Evolutionary conservation across 768 basidiomycete species (phyloP).

Genomic region (Trametes cinnabarina): DNA sequence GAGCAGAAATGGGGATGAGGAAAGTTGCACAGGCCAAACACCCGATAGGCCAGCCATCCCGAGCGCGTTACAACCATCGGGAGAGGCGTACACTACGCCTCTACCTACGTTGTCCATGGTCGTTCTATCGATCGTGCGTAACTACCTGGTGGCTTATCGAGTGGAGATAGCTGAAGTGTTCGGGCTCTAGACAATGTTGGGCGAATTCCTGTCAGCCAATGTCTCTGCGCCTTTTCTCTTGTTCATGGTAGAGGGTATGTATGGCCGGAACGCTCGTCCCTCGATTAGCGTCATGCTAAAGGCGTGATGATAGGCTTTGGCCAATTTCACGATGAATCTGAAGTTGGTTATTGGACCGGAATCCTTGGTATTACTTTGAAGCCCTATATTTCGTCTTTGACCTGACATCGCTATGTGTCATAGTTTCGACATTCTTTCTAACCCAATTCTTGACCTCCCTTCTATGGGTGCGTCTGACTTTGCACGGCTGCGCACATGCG

Average conservation of each 20-base stretch:
- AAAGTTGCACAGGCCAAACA: constrained; percentile 18
- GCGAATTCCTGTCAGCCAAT: constrained; percentile 92
- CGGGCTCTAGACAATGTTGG: constrained; percentile 74
- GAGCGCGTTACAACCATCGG: constrained; percentile 58
- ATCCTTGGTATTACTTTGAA: constrained; percentile 72
- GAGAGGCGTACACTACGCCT: constrained; percentile 74
- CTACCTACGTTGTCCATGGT: constrained; percentile 85
- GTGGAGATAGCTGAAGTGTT: neutral
- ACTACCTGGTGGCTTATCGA: constrained; percentile 3
- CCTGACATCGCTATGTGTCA: neutral
- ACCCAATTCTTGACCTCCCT: constrained; percentile 95
- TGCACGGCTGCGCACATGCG: neutral
- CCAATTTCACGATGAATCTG: constrained; percentile 72
- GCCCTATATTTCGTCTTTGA: too few relatives aligned
- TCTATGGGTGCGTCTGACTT: constrained; percentile 64
- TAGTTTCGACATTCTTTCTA: constrained; percentile 87
- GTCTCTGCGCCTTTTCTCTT: constrained; percentile 89
- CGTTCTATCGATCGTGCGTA: constrained; percentile 82
- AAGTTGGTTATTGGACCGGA: constrained; percentile 88
- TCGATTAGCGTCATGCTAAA: neutral
- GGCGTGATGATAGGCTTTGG: constrained; percentile 51
- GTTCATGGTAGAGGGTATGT: constrained; percentile 87
- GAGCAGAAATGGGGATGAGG: constrained; percentile 24
- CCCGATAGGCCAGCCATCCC: constrained; percentile 70
- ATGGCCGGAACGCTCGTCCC: neutral